A percentile compares a stretch with the other conserved stretches of the same genome.
These are phyloP conservation scores for Coleophoma eucalyptorum DNA, from an alignment of 2,329 filamentous ascomycete species.

Conservation along the genomic window DNA sequence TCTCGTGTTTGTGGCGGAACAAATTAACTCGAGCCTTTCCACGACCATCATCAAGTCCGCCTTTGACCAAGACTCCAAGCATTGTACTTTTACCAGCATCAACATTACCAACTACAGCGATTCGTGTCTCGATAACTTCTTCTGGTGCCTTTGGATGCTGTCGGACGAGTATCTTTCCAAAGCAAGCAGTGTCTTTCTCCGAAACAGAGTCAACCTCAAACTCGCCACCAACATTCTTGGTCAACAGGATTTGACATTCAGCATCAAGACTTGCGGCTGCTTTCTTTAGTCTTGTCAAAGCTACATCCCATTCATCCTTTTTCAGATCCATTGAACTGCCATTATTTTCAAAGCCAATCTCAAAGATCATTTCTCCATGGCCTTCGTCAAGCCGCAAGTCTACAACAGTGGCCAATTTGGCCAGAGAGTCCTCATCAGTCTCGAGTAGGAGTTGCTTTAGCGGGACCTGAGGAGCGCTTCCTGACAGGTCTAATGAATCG, in stretches of 20 bases:
- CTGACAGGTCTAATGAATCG: slow-evolving; percentile 70
- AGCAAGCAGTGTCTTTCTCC: slow-evolving; percentile 63
- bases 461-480: slow-evolving; percentile 62
- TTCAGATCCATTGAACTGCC: slow-evolving; percentile 79
- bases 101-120: slow-evolving; percentile 96
- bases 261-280: slow-evolving; percentile 64
- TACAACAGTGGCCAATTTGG: slow-evolving; percentile 62
- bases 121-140: slow-evolving; percentile 89
- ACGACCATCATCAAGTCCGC: slow-evolving; percentile 88
- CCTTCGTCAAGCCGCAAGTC: slow-evolving; percentile 73
- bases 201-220: slow-evolving; percentile 62
- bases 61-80: slow-evolving; percentile 92
- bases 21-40: slow-evolving; percentile 93
- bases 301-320: slow-evolving; percentile 70
- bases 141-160: slow-evolving; percentile 71
- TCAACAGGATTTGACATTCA: slow-evolving; percentile 78
- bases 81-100: slow-evolving; percentile 97
- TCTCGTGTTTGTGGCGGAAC: slow-evolving; percentile 96
- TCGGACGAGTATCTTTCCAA: slow-evolving; percentile 84
- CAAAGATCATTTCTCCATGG: slow-evolving; percentile 85
- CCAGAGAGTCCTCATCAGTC: slow-evolving; percentile 54
- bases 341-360: slow-evolving; percentile 86
- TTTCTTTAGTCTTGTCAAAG: slow-evolving; percentile 60
- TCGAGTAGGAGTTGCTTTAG: slow-evolving; percentile 75
- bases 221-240: slow-evolving; percentile 81